Conservation (phyloP, 2,329 filamentous ascomycete genomes). For the Microsporum ferrugineum region DNA sequence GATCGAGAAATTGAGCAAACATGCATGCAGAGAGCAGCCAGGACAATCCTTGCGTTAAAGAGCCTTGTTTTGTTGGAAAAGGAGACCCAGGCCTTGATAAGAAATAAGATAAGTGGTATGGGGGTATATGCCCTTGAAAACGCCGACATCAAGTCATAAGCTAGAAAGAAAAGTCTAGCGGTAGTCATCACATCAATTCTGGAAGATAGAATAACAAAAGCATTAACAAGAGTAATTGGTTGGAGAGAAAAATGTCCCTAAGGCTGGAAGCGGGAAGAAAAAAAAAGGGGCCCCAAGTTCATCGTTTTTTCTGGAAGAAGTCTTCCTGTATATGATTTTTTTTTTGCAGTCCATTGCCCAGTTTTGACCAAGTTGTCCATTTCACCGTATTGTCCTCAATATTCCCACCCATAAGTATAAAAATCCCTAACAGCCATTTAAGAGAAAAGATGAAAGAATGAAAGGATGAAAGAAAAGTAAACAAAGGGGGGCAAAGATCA, state of each 20-base stretch:
- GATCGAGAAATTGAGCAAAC: neutral
- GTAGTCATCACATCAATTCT: neutral
- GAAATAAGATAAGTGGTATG: neutral
- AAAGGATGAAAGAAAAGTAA: neutral
- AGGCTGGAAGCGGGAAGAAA: neutral
- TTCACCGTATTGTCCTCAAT: neutral
- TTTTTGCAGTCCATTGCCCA: neutral
- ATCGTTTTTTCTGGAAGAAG: neutral
- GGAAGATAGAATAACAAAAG: neutral
- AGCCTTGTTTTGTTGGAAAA: neutral
- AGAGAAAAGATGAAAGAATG: neutral
- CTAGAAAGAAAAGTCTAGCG: neutral
- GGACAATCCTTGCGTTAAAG: neutral
- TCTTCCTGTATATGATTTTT: neutral
- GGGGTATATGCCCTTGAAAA: neutral
- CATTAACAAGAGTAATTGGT: neutral
- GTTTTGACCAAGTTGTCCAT: slow-evolving; percentile 2
- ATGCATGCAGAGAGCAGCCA: neutral
- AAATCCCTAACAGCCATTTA: slow-evolving; percentile 3
- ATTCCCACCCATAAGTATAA: slow-evolving; percentile 3
- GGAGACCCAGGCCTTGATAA: neutral
- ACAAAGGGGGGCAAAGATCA: neutral
- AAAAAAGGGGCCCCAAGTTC: neutral
- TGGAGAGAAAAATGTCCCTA: neutral
- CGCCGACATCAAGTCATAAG: slow-evolving; percentile 2